Conservation (phyloP, 202 grass and related monocot genomes). For the Schoenoplectus tabernaemontani region DNA sequence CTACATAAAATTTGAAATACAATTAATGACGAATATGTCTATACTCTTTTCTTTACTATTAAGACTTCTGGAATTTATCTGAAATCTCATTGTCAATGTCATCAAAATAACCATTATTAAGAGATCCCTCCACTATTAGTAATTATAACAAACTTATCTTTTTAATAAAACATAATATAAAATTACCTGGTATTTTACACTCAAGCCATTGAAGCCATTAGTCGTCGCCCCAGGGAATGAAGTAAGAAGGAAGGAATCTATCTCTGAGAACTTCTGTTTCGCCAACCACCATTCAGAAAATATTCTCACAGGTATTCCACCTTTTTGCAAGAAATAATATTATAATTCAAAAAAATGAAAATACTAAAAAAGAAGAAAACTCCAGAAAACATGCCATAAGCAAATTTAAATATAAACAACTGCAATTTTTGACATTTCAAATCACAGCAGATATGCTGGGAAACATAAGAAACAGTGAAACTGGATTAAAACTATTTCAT, state of each 20-base stretch:
- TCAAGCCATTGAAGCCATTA: slow-evolving; percentile 35
- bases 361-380: neutral
- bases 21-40: too few relatives aligned
- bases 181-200: slow-evolving; percentile 47
- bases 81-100: too few relatives aligned
- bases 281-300: slow-evolving; percentile 44
- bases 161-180: too few relatives aligned
- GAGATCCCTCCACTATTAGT: too few relatives aligned
- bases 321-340: slow-evolving; percentile 19
- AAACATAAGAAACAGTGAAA: neutral
- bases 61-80: too few relatives aligned
- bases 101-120: too few relatives aligned
- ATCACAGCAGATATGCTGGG: neutral
- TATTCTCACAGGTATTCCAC: slow-evolving; percentile 41
- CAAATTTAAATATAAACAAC: neutral
- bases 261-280: slow-evolving; percentile 36
- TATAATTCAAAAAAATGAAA: neutral
- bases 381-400: neutral
- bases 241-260: slow-evolving; percentile 34
- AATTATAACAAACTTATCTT: too few relatives aligned
- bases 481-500: neutral
- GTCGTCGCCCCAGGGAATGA: slow-evolving; percentile 42
- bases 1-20: too few relatives aligned
- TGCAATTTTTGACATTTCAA: neutral
- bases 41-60: too few relatives aligned